Evolutionary conservation across 2,329 filamentous ascomycete species (phyloP), one percentile per base, ranked within the genome.

Genomic region (Claviceps sp.): DNA sequence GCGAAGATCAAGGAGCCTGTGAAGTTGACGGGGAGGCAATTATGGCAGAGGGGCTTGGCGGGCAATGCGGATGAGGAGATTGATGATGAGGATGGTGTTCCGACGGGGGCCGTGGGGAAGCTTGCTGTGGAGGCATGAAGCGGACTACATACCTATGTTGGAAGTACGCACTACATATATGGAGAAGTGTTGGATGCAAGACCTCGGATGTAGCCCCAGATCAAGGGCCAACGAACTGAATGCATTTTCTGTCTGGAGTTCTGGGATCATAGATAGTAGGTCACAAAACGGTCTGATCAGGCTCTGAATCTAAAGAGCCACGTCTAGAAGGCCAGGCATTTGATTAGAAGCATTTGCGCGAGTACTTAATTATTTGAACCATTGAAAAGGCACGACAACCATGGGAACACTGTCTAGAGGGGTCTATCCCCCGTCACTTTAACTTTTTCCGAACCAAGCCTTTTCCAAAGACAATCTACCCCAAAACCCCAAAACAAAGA

Each of bases 41-140:
- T 91, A 40, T 91, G 87, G 85, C 85, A 90, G 72, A 76, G 76
- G 49, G 87, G 87, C 30, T 67, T 90, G 61, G 85, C 71, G 49
- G 75, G 79, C 47, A 87, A 83, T 70, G 75, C 67, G 55, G 83
- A 84, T 46, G 81, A 83, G 60, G 81, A 80, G 16, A 80, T 76
- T 1, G 81, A 87, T 1, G 83, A 79, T 3, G 85, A 85, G 20
- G 78, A 77, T 18, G 76, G 74, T 42, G 74, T 76, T 47, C 65
- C 75, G 55, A 74, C 76, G 1, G 82, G 79, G 34, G 79, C 75
- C 37, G 69, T 91, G 54, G 81, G 84, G 56, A 86, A 84, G 65
- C 73, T 94, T 58, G 85, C 87, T 67, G 76, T 94, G 50, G 76
- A 80, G 58, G 79, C 50, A 54, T 55, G 54, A 53, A 45, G 47